A percentile compares a stretch with the other conserved stretches of the same genome.
Evolutionary conservation across 1,139 yeast species (phyloP).

Genomic region (Candida frijolesensis): DNA sequence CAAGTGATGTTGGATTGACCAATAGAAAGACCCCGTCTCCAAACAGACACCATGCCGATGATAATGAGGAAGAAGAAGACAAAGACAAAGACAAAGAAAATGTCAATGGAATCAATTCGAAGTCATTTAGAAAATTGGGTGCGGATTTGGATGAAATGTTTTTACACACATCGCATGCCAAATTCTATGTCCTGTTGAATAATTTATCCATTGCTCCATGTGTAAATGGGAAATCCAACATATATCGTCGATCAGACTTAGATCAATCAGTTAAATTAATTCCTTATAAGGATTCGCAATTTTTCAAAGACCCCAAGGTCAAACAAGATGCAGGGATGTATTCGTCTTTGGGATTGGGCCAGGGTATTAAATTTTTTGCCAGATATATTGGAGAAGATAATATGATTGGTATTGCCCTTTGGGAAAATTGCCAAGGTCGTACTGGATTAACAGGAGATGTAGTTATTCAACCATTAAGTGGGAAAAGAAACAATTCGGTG

Average conservation of each 20-base stretch:
- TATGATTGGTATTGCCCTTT: slow-evolving; percentile 85
- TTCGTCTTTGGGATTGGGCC: slow-evolving; percentile 48
- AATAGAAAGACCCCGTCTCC: slow-evolving; percentile 13
- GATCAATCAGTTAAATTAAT: slow-evolving; percentile 60
- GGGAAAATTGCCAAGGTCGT: slow-evolving; percentile 70
- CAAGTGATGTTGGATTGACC: slow-evolving; percentile 10
- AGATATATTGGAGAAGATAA: slow-evolving; percentile 90
- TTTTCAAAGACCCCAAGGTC: slow-evolving; percentile 35
- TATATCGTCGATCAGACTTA: slow-evolving; percentile 70
- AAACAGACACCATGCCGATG: background rate
- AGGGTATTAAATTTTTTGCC: slow-evolving; percentile 65
- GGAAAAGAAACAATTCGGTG: slow-evolving; percentile 43
- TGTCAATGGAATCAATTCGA: background rate
- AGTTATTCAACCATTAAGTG: slow-evolving; percentile 76
- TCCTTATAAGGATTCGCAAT: slow-evolving; percentile 25
- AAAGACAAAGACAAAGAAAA: too few species aligned
- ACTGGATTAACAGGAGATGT: slow-evolving; percentile 80
- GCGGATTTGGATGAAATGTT: slow-evolving; percentile 87
- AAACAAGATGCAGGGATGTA: slow-evolving; percentile 33
- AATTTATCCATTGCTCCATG: slow-evolving; percentile 82
- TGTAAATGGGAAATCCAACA: slow-evolving; percentile 89
- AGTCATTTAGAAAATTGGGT: slow-evolving; percentile 46
- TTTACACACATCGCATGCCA: slow-evolving; percentile 78
- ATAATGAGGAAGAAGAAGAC: slow-evolving; percentile 4
- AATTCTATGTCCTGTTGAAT: slow-evolving; percentile 79